These are phyloP conservation scores for Aegilops bicornis DNA, from an alignment of 176 grass and related monocot genomes.

Conservation along the genomic window DNA sequence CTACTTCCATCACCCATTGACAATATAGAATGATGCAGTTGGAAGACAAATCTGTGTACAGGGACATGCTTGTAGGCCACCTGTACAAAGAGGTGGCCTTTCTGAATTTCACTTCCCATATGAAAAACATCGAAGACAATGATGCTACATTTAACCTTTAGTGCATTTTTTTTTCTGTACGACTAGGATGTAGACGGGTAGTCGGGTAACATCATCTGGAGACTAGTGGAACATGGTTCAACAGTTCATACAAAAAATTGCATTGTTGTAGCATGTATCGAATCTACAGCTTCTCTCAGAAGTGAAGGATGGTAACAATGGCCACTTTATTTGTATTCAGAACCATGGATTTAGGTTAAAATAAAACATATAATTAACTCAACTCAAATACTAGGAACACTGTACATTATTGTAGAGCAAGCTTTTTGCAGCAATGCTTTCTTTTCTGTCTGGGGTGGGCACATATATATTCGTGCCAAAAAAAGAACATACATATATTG, in stretches of 20 bases:
- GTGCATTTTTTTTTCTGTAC: not conserved
- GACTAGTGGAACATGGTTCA: not conserved
- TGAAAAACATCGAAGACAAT: not conserved
- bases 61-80: not conserved
- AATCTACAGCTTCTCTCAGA: not conserved
- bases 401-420: conserved; percentile 35
- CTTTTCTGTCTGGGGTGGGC: not conserved
- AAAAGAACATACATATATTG: not conserved
- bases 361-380: not conserved
- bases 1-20: not conserved
- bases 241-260: not conserved
- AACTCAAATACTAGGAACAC: not conserved
- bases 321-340: not conserved
- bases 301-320: conserved; percentile 12
- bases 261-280: not conserved
- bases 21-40: too few species aligned
- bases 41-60: too few species aligned
- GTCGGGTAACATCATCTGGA: not conserved
- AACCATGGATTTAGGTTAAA: not conserved
- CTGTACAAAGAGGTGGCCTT: not conserved
- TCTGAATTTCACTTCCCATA: not conserved
- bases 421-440: conserved; percentile 11
- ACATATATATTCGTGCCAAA: conserved; percentile 2
- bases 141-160: not conserved
- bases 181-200: not conserved